Evolutionary conservation across 2,329 filamentous ascomycete species (phyloP), one percentile per base, ranked within the genome.

Genomic region (Trichoderma lentiforme): DNA sequence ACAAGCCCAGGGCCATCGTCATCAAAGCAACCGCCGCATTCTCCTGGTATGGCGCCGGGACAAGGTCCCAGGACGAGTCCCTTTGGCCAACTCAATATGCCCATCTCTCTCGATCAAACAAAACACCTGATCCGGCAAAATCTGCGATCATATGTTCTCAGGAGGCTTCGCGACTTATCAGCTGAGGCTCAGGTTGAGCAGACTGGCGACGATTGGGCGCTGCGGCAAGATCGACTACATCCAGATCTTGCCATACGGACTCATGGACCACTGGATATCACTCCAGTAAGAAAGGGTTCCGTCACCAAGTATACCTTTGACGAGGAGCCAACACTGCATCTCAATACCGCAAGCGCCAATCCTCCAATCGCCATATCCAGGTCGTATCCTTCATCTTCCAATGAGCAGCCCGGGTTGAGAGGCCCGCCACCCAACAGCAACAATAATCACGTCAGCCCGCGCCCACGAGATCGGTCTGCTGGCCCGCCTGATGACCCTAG

Each of bases 321-420:
- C 57, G 80, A 84, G 53, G 79, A 82, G 43, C 81, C 80, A 15
- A 81, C 79, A 34, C 74, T 82, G 28, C 81, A 80, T 60, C 77
- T 77, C 30, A 83, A 79, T 64, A 76, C 81, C 7, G 66, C 76
- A 21, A 76, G 76, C 1, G 73, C 72, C 21, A 77, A 74, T 39
- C 71, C 30, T 43, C 62, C 76, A 24, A 72, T 75, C 14, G 67
- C 75, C 28, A 65, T 76, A 24, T 12, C 73, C 3, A 77, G 83
- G 62, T 84, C 85, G 1, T 82, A 84, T 70, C 87, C 86, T 4
- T 83, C 84, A 26, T 85, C 84, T 0, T 82, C 84, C 72, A 78
- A 83, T 6, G 83, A 87, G 66, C 76, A 81, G 36, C 80, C 80
- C 7, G 73, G 76, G 6, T 72, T 76, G 47, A 76, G 75, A 36